A percentile compares a stretch with the other conserved stretches of the same genome.
Evolutionary conservation across 2,329 filamentous ascomycete species (phyloP).

Genomic region (Metarhizium anisopliae): DNA sequence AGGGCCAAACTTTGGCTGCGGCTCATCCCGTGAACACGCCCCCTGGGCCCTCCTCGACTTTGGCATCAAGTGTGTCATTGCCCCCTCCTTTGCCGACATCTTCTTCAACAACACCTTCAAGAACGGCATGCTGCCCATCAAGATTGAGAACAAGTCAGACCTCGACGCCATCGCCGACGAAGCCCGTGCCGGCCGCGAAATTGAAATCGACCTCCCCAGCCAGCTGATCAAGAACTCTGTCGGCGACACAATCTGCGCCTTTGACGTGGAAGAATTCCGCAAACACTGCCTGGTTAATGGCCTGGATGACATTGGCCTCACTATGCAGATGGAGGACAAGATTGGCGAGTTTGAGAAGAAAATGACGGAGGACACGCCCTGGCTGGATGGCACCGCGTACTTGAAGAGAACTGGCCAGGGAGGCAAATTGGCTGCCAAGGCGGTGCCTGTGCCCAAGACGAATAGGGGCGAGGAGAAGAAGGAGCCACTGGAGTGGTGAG

Average conservation of each 20-base stretch:
- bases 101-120: conserved; percentile 99
- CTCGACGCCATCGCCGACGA: conserved; percentile 67
- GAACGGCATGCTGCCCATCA: conserved; percentile 93
- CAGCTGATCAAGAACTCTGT: conserved; percentile 70
- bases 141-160: conserved; percentile 56
- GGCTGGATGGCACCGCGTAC: conserved; percentile 83
- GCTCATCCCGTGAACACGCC: conserved; percentile 85
- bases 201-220: conserved; percentile 82
- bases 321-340: conserved; percentile 85
- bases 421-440: conserved; percentile 48
- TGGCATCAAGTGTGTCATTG: conserved; percentile 89
- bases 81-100: conserved; percentile 66
- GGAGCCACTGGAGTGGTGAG: conserved; percentile 84
- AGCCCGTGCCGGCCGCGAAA: conserved; percentile 68
- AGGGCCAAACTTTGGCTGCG: conserved; percentile 91
- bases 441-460: conserved; percentile 71
- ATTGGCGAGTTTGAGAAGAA: conserved; percentile 75
- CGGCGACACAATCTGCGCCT: conserved; percentile 66
- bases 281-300: conserved; percentile 93
- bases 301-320: conserved; percentile 90
- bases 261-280: conserved; percentile 87
- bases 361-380: conserved; percentile 71
- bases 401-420: conserved; percentile 45
- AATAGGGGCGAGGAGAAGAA: conserved; percentile 77
- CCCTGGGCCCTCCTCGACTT: conserved; percentile 97